These are phyloP conservation scores for Vishniacozyma victoriae DNA, from an alignment of 768 basidiomycete genomes.

Conservation along the genomic window DNA sequence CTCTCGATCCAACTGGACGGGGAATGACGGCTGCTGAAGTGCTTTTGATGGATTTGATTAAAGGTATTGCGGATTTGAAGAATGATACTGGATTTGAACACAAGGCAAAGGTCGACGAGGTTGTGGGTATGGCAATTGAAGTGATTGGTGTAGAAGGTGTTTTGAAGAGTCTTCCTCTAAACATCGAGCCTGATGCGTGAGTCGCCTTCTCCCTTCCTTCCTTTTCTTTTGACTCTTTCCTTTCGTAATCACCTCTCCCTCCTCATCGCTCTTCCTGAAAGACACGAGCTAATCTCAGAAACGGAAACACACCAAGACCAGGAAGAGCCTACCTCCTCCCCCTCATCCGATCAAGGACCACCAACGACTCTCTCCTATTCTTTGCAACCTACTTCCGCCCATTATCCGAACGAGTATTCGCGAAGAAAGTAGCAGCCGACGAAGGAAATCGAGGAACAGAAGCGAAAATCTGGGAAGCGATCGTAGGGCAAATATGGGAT, in stretches of 20 bases:
- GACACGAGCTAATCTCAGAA: constrained; percentile 11
- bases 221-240: not conserved
- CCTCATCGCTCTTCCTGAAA: no score
- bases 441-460: constrained; percentile 59
- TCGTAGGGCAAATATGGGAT: constrained; percentile 88
- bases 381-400: constrained; percentile 90
- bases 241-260: not conserved
- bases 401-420: constrained; percentile 86
- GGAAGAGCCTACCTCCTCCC: constrained; percentile 90
- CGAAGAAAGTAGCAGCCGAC: constrained; percentile 74
- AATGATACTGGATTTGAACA: constrained; percentile 77
- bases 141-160: constrained; percentile 78
- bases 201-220: constrained; percentile 30
- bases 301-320: constrained; percentile 56
- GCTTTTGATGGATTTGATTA: constrained; percentile 64
- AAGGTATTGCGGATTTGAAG: constrained; percentile 67
- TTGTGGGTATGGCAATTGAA: constrained; percentile 72
- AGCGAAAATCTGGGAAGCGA: constrained; percentile 90
- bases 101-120: constrained; percentile 77
- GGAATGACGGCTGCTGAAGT: constrained; percentile 60
- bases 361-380: constrained; percentile 72
- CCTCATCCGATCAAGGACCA: constrained; percentile 63
- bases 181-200: constrained; percentile 75
- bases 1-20: constrained; percentile 39
- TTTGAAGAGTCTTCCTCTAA: constrained; percentile 69